Base-by-base conservation (phyloP, 352 stramenopile species). In the Phytophthora lateralis region DNA sequence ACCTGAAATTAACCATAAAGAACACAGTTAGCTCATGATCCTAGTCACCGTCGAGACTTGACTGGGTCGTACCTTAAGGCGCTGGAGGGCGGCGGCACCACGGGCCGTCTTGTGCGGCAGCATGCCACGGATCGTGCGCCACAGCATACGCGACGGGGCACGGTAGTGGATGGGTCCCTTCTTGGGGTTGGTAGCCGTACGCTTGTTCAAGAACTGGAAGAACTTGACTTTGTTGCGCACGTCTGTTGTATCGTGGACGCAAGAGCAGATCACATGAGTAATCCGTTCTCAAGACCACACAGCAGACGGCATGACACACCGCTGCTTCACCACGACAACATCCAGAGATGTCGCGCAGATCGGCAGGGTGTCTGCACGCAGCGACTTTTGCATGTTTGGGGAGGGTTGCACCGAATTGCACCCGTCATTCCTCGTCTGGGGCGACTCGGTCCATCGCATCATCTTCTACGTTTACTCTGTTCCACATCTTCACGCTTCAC, bases 131-230 rank as follows among this genome's bases (percentile, higher is more conserved):
- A 99, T 85, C 46, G 88, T 90, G 55, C 84, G 82, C 85, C 84
- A 93, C 62, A 94, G 73, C 84, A 99, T 99, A 42, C 89, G 80
- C 61, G 97, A 97, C 46, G 98, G 98, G 24, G 90, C 86, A 76
- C 97, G 97, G 95, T 99, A 99, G 86, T 99, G 97, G 75, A 99
- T 96, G 49, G 98, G 98, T 66, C 97, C 97, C 69, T 91, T 85
- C 74, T 92, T 93, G 45, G 97, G 97, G 90, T 99, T 99, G 50
- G 97, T 99, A 75, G 98, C 98, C 69, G 95, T 98, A 78, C 90
- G 89, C 88, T 99, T 99, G 73, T 98, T 97, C 75, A 98, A 91
- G 88, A 99, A 99, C 77, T 99, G 91, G 62, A 98, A 82, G 85
- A 98, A 99, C 83, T 99, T 99, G 76, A 98, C 78, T 84, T 97